Evolutionary conservation across 2,329 filamentous ascomycete species (phyloP).

Genomic region (Myriosclerotinia duriaeana): DNA sequence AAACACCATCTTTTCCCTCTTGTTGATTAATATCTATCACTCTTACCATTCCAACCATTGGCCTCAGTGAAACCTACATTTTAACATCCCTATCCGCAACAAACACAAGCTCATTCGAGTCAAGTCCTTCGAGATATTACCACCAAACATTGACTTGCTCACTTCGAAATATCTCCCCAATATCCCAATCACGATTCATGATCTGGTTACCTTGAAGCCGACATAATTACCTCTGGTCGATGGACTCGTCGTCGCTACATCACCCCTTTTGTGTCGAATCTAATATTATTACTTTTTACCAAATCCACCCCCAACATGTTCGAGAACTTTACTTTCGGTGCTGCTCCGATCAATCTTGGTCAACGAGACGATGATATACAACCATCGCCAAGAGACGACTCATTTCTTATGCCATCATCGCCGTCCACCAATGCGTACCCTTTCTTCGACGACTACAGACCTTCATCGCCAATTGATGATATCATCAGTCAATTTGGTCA

Average conservation of each 20-base stretch:
- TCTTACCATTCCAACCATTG: background rate
- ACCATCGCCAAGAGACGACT: conserved; percentile 19
- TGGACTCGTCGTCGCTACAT: background rate
- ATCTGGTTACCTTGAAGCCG: background rate
- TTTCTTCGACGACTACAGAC: conserved; percentile 4
- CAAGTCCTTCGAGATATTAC: background rate
- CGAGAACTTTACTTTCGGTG: conserved; percentile 23
- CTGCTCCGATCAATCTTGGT: conserved; percentile 14
- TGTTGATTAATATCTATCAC: background rate
- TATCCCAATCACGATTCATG: background rate
- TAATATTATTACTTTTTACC: background rate
- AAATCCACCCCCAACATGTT: conserved; percentile 12
- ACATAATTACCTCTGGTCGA: background rate
- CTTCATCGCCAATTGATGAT: conserved; percentile 15
- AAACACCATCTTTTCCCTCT: background rate
- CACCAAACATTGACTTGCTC: background rate
- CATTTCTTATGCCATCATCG: background rate
- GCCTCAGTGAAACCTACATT: background rate
- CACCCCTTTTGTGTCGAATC: background rate
- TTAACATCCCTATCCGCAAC: background rate
- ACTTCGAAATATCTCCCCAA: background rate
- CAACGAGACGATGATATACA: conserved; percentile 20
- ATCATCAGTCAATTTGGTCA: conserved; percentile 15
- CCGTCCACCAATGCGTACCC: conserved; percentile 4
- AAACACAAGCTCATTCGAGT: conserved; percentile 6